Conservation (phyloP, 176 grass and related monocot species). For the Oryza meridionalis region DNA sequence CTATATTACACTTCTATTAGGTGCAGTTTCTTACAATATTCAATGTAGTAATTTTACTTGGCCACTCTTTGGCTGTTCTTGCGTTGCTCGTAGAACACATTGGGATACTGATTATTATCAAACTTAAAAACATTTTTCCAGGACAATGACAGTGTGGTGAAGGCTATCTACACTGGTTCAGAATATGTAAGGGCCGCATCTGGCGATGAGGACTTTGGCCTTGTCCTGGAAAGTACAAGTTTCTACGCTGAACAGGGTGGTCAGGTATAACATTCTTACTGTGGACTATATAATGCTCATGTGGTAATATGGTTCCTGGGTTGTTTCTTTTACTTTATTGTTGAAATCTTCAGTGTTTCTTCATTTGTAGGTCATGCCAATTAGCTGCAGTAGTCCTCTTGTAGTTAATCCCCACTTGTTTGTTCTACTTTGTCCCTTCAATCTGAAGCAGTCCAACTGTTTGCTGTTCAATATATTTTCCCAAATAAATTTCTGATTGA, state of each 20-base stretch:
- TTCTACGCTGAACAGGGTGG: conserved; percentile 99
- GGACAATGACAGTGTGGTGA: conserved; percentile 75
- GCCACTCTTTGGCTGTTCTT: conserved; percentile 2
- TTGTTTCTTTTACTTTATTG: neutral
- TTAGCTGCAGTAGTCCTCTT: neutral
- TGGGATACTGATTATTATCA: conserved; percentile 31
- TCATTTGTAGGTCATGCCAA: neutral
- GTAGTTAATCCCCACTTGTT: neutral
- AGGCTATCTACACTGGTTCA: conserved; percentile 84
- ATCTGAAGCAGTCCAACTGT: neutral
- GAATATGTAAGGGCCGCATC: conserved; percentile 56
- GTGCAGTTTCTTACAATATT: conserved; percentile 4
- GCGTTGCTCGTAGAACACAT: conserved; percentile 2
- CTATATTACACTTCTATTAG: conserved; percentile 4
- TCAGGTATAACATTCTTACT: conserved; percentile 58
- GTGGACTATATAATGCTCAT: conserved; percentile 8
- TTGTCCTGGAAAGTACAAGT: conserved; percentile 92
- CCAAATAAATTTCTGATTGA: too few species aligned
- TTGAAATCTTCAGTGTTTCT: neutral
- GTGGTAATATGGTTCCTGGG: neutral
- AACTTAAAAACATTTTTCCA: conserved; percentile 48
- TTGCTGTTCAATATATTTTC: neutral
- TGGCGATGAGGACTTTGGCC: conserved; percentile 61
- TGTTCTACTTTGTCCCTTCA: neutral
- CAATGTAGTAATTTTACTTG: conserved; percentile 1